Evolutionary conservation across 2,329 filamentous ascomycete genomes (phyloP), one percentile per base, ranked within the genome.

Genomic region (Amylocarpus encephaloides): DNA sequence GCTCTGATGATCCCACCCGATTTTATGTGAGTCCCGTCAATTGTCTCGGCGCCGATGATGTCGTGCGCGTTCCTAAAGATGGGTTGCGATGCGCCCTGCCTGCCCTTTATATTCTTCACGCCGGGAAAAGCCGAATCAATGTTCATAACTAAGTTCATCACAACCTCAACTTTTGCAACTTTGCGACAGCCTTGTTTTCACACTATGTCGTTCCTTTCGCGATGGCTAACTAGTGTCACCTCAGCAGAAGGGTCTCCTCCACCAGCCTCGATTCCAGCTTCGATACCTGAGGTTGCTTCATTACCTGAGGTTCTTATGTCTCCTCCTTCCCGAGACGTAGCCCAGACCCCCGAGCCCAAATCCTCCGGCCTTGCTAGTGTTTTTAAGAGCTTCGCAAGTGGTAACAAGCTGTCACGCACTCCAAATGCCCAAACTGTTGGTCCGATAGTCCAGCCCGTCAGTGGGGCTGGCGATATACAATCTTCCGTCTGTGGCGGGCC

Each of bases 321-420:
- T 69, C 77, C 78, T 53, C 73, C 74, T 62, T 70, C 75, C 59
- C 77, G 77, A 71, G 79, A 83, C 71, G 75, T 74, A 62, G 64
- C 70, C 57, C 71, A 73, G 53, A 73, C 74, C 55, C 73, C 75
- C 61, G 80, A 84, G 64, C 70, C 76, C 50, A 77, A 73, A 68
- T 73, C 69, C 62, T 66, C 72, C 36, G 72, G 78, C 59, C 72
- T 85, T 60, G 79, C 78, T 60, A 77, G 78, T 59, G 80, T 85
- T 54, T 80, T 85, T 64, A 82, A 81, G 61, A 80, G 77, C 59
- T 69, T 85, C 59, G 76, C 80, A 43, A 62, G 65, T 60, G 63
- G 65, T 60, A 73, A 72, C 51, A 81, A 75, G 65, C 68, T 75
- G 51, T 72, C 71, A 41, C 82, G 77, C 59, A 73, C 53, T 66